A percentile compares a stretch with the other conserved stretches of the same genome.
Conservation (phyloP, 2,329 filamentous ascomycete species). For the Rhynchosporium secalis region DNA sequence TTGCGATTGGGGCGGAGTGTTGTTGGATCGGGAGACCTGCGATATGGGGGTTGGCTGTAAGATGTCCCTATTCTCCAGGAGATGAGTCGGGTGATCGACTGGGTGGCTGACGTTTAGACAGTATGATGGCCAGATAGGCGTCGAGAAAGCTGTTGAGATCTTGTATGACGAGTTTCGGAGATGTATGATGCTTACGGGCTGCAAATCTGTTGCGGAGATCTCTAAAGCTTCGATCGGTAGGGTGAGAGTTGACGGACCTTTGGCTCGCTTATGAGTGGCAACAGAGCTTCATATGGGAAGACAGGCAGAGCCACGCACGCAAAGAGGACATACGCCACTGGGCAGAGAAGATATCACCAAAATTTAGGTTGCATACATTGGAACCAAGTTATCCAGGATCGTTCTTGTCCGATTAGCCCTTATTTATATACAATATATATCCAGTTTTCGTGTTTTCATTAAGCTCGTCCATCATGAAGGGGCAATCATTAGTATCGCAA, state of each 20-base stretch:
- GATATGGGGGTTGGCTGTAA: conserved; percentile 55
- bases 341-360: background rate
- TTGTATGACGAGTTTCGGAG: conserved; percentile 24
- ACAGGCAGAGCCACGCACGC: background rate
- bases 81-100: background rate
- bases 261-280: conserved; percentile 32
- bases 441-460: conserved; percentile 18
- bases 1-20: conserved; percentile 62
- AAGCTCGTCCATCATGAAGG: conserved; percentile 18
- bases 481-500: conserved; percentile 6
- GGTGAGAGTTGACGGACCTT: conserved; percentile 54
- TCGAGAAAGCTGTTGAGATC: conserved; percentile 56
- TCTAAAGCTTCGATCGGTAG: conserved; percentile 22
- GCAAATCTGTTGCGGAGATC: conserved; percentile 21
- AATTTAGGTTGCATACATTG: background rate
- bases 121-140: conserved; percentile 60
- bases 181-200: conserved; percentile 28
- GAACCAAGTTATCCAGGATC: conserved; percentile 2
- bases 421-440: conserved; percentile 15
- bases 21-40: conserved; percentile 61
- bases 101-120: conserved; percentile 12
- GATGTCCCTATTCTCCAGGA: background rate
- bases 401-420: conserved; percentile 8
- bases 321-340: background rate
- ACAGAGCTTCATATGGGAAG: background rate